phyloP scores from a whole-genome alignment of 176 grass and related monocot species.

The Dendrocalamus sinicus region DNA sequence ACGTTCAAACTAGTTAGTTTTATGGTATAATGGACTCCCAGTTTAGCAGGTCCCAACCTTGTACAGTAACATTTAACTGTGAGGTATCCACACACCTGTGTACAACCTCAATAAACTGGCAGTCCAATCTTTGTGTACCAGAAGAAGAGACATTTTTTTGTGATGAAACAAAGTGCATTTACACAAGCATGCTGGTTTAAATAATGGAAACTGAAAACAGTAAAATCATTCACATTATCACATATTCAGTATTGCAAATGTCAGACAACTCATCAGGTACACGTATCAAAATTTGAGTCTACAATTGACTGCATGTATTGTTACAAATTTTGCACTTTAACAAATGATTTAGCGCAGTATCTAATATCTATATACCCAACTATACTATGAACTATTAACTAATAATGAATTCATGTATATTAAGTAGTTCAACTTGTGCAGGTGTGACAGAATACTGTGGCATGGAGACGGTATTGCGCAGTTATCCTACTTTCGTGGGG shows the following conservation, averaged over 20 bases:
- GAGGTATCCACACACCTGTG: neutral
- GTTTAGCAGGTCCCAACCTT: neutral
- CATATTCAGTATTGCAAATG: neutral
- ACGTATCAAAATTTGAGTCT: neutral
- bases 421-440: slow-evolving; percentile 43
- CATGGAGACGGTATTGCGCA: slow-evolving; percentile 65
- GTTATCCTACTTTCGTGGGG: slow-evolving; percentile 64
- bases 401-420: neutral
- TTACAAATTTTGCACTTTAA: neutral
- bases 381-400: slow-evolving; percentile 2
- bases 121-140: slow-evolving; percentile 3
- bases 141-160: neutral
- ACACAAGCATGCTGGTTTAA: neutral
- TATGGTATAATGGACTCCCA: neutral
- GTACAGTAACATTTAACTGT: neutral
- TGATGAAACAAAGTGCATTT: slow-evolving; percentile 13
- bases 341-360: neutral
- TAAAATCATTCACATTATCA: slow-evolving; percentile 21
- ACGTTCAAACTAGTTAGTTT: slow-evolving; percentile 10
- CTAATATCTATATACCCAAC: neutral
- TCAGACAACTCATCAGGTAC: neutral
- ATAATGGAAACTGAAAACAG: neutral
- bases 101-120: neutral
- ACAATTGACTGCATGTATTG: neutral
- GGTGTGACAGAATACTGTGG: slow-evolving; percentile 89